Conservation (phyloP, 768 basidiomycete genomes). For the Amanita pseudoporphyria region DNA sequence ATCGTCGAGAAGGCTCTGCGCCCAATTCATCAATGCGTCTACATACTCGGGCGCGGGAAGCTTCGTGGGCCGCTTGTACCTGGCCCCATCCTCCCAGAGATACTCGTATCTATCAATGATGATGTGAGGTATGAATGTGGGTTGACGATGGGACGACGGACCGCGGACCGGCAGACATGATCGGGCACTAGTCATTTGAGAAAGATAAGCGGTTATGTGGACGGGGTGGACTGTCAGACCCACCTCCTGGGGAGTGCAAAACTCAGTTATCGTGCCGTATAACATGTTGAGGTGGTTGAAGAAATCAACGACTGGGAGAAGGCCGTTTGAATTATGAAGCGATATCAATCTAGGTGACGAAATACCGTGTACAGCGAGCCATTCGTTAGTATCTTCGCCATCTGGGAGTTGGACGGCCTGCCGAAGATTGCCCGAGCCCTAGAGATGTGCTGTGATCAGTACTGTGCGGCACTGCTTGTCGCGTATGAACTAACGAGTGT, state of each 20-base stretch:
- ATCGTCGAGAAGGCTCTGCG: slow-evolving; percentile 87
- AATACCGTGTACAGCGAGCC: slow-evolving; percentile 97
- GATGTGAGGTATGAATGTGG: not conserved
- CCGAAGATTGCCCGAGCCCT: slow-evolving; percentile 95
- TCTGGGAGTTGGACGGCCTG: slow-evolving; percentile 91
- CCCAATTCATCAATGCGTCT: slow-evolving; percentile 98
- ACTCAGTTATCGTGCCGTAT: slow-evolving; percentile 96
- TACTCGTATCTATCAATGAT: slow-evolving; percentile 68
- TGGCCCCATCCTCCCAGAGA: slow-evolving; percentile 87
- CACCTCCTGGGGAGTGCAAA: slow-evolving; percentile 91
- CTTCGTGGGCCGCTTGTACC: slow-evolving; percentile 86
- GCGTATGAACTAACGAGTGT: slow-evolving; percentile 52
- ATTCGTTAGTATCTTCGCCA: slow-evolving; percentile 95
- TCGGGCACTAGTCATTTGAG: slow-evolving; percentile 56
- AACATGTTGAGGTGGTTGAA: slow-evolving; percentile 99
- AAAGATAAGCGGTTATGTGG: slow-evolving; percentile 2
- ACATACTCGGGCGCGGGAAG: slow-evolving; percentile 95
- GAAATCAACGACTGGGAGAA: slow-evolving; percentile 82
- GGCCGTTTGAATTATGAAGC: not conserved
- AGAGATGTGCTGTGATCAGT: not conserved
- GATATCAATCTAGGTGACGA: not conserved
- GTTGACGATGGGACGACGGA: slow-evolving; percentile 22
- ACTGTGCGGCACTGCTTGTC: not conserved
- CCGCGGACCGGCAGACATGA: slow-evolving; percentile 95
- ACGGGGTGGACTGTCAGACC: slow-evolving; percentile 14